Evolutionary conservation across 257 asterid species (phyloP).

Genomic region (Henckelia pumila): DNA sequence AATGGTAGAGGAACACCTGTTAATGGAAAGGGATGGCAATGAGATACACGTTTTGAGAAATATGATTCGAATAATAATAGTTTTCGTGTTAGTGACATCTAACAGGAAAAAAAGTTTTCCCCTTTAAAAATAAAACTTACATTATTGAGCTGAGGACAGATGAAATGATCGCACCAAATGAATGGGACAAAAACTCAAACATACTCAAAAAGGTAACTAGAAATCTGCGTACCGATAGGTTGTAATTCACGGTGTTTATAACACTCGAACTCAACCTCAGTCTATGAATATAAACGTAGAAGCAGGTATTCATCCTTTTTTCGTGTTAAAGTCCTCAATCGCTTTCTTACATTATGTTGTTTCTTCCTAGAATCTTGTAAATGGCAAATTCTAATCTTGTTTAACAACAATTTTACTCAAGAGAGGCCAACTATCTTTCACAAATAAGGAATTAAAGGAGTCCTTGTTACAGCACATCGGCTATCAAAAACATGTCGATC

Average conservation of each 20-base stretch:
- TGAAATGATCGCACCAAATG: slow-evolving; percentile 6
- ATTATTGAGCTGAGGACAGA: not conserved
- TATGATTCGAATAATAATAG: slow-evolving; percentile 19
- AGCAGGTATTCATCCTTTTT: not conserved
- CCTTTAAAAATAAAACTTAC: not conserved
- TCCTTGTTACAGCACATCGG: too few relatives aligned
- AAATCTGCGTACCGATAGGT: not conserved
- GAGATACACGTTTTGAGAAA: slow-evolving; percentile 21
- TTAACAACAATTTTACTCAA: not conserved
- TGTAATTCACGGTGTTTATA: not conserved
- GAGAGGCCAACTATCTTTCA: not conserved
- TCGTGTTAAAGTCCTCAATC: not conserved
- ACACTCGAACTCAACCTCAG: not conserved
- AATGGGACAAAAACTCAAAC: slow-evolving; percentile 15
- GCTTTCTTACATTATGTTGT: not conserved
- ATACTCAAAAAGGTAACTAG: slow-evolving; percentile 12
- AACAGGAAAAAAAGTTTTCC: not conserved
- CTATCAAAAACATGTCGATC: too few relatives aligned
- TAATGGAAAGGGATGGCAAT: slow-evolving; percentile 30
- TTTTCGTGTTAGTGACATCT: slow-evolving; percentile 15
- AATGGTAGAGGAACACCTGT: slow-evolving; percentile 91
- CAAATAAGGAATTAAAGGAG: not conserved
- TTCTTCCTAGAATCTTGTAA: not conserved
- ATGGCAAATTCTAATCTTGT: not conserved
- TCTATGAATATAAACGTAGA: not conserved